A percentile compares a stretch with the other conserved stretches of the same genome.
Evolutionary conservation across 805 yeast species (phyloP).

Genomic region (Kluyveromyces dobzhanskii): DNA sequence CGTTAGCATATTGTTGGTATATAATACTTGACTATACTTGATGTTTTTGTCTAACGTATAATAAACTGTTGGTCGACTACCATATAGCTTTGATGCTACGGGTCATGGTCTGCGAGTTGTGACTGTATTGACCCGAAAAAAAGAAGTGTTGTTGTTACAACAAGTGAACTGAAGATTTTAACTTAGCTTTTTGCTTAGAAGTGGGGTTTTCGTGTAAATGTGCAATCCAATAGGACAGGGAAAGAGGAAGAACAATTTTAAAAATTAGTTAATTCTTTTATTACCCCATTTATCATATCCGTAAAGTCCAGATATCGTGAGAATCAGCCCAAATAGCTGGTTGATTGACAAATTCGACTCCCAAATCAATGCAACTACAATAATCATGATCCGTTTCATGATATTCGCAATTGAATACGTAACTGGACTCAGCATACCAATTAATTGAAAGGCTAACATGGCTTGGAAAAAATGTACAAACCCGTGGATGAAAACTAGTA

Average conservation of each 20-base stretch:
- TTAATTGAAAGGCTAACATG: constrained; percentile 64
- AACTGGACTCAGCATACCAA: constrained; percentile 66
- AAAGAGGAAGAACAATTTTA: background rate
- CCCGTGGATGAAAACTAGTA: constrained; percentile 52
- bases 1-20: too few species aligned
- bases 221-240: too few species aligned
- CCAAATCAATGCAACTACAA: constrained; percentile 54
- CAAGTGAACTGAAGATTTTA: too few species aligned
- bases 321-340: constrained; percentile 44
- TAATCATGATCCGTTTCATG: constrained; percentile 63
- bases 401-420: constrained; percentile 76
- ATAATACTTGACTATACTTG: too few species aligned
- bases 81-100: too few species aligned
- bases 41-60: too few species aligned
- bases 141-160: too few species aligned
- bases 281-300: constrained; percentile 65
- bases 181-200: too few species aligned
- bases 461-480: constrained; percentile 64
- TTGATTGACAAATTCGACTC: constrained; percentile 40
- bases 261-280: background rate
- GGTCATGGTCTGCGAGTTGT: too few species aligned
- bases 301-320: constrained; percentile 56
- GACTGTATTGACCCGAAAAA: too few species aligned
- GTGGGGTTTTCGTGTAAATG: too few species aligned
- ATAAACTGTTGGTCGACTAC: too few species aligned